Evolutionary conservation across 2,329 filamentous ascomycete genomes (phyloP).

Genomic region (Whalleya microplaca): DNA sequence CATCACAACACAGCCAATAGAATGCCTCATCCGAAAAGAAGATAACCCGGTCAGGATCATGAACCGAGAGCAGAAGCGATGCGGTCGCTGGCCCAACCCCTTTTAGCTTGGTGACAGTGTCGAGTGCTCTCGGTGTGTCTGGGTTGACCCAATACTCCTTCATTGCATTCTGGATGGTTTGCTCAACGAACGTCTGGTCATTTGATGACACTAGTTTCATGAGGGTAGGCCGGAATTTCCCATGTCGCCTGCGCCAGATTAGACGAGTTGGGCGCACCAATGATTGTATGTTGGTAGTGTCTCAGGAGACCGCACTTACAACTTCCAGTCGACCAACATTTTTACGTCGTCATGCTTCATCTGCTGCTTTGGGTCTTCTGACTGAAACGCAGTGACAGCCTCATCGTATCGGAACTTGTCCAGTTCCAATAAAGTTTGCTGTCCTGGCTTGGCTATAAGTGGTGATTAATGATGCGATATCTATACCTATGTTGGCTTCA

Average conservation of each 20-base stretch:
- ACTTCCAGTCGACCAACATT: constrained; percentile 70
- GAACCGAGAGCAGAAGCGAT: constrained; percentile 71
- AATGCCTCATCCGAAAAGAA: constrained; percentile 85
- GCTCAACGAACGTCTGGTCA: constrained; percentile 47
- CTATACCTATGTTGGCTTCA: constrained; percentile 21
- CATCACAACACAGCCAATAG: constrained; percentile 68
- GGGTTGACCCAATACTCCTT: constrained; percentile 45
- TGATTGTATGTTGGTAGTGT: constrained; percentile 1
- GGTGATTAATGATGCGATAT: constrained; percentile 6
- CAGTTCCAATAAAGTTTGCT: constrained; percentile 58
- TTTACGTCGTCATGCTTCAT: constrained; percentile 64
- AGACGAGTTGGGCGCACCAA: constrained; percentile 1
- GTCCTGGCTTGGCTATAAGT: constrained; percentile 49
- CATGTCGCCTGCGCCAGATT: constrained; percentile 53
- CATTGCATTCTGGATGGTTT: constrained; percentile 58
- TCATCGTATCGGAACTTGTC: constrained; percentile 63
- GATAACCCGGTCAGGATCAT: constrained; percentile 60
- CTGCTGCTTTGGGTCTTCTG: constrained; percentile 36
- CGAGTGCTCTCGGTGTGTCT: constrained; percentile 49
- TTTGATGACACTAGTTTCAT: constrained; percentile 68
- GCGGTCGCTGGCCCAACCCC: constrained; percentile 82
- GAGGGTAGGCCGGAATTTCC: constrained; percentile 64
- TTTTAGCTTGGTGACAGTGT: constrained; percentile 61
- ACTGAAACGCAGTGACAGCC: constrained; percentile 52
- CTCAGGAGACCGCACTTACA: constrained; percentile 50